These are phyloP conservation scores for Cladosporium sp. DNA, from an alignment of 2,329 filamentous ascomycete species.

Conservation along the genomic window DNA sequence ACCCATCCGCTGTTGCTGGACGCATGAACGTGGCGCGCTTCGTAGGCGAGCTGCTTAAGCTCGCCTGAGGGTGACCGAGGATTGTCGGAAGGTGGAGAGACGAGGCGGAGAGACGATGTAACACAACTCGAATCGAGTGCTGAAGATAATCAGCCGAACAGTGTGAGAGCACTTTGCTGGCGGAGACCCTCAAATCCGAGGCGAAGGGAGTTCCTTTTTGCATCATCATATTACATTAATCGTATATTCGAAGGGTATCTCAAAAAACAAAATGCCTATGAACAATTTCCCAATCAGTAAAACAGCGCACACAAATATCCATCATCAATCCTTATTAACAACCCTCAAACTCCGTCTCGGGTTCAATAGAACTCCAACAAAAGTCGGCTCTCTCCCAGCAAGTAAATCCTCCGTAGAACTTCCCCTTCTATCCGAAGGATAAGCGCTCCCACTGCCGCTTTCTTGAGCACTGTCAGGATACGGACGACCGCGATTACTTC, in stretches of 20 bases:
- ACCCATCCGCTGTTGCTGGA: too few relatives aligned
- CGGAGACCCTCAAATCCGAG: too few relatives aligned
- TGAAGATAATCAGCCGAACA: too few relatives aligned
- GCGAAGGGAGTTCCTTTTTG: too few relatives aligned
- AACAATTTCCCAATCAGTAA: background rate
- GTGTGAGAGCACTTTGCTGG: too few relatives aligned
- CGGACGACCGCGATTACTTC: slow-evolving; percentile 20
- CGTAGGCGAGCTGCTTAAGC: too few relatives aligned
- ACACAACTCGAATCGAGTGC: too few relatives aligned
- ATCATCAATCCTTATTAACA: slow-evolving; percentile 53
- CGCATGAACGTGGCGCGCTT: too few relatives aligned
- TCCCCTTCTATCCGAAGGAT: slow-evolving; percentile 34
- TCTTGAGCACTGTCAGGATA: slow-evolving; percentile 17
- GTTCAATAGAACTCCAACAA: slow-evolving; percentile 62
- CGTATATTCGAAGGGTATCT: slow-evolving; percentile 11
- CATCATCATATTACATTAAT: background rate
- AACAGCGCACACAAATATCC: background rate
- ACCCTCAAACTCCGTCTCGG: slow-evolving; percentile 64
- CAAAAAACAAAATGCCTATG: background rate
- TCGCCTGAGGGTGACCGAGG: too few relatives aligned
- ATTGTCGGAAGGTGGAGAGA: too few relatives aligned
- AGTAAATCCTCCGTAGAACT: slow-evolving; percentile 52
- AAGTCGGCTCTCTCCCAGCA: slow-evolving; percentile 62
- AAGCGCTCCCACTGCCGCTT: slow-evolving; percentile 25
- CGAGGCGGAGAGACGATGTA: too few relatives aligned